Evolutionary conservation across 2,329 filamentous ascomycete species (phyloP).

Genomic region (Sclerotinia subarctica): DNA sequence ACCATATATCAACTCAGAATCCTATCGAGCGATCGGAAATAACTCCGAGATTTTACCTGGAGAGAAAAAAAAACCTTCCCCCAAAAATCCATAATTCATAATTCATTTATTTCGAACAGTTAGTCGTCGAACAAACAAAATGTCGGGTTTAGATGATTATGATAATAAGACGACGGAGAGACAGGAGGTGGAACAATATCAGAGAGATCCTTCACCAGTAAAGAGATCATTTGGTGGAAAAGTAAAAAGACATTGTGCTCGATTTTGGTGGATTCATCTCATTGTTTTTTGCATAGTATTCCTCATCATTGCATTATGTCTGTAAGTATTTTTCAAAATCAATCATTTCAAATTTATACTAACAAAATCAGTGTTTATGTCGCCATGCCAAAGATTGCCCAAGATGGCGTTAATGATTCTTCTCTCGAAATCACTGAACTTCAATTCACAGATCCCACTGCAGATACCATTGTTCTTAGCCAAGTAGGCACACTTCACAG

Average conservation of each 20-base stretch:
- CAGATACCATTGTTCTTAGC: conserved; percentile 48
- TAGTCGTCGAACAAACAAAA: not conserved
- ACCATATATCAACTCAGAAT: not conserved
- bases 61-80: not conserved
- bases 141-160: conserved; percentile 11
- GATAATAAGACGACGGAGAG: conserved; percentile 15
- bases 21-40: not conserved
- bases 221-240: conserved; percentile 26
- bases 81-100: no score
- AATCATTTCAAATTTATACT: not conserved
- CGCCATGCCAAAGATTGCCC: conserved; percentile 56
- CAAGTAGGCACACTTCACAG: conserved; percentile 48
- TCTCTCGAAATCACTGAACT: conserved; percentile 50
- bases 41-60: not conserved
- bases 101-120: not conserved
- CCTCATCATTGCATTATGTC: conserved; percentile 52
- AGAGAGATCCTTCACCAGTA: not conserved
- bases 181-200: conserved; percentile 10
- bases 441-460: conserved; percentile 48
- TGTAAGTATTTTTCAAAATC: conserved; percentile 45
- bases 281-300: conserved; percentile 49
- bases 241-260: conserved; percentile 36
- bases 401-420: conserved; percentile 51
- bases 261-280: conserved; percentile 54
- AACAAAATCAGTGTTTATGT: conserved; percentile 50